phyloP scores from a whole-genome alignment of 164 flowering plant genomes.

The Dillenia turbinata region DNA sequence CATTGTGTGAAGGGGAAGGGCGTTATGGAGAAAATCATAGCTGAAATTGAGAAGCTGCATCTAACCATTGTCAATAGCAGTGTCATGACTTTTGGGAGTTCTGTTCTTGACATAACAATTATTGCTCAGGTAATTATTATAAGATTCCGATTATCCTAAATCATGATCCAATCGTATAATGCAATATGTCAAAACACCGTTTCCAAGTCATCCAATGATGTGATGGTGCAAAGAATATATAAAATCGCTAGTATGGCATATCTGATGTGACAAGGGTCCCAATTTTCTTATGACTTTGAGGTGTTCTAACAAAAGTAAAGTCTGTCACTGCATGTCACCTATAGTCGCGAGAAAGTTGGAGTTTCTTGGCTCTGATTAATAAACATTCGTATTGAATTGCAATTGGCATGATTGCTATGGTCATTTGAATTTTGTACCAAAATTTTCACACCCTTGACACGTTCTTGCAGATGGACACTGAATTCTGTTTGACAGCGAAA shows the following conservation, averaged over 20 bases:
- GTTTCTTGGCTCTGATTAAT: no score
- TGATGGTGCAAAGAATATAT: no score
- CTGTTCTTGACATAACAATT: slow-evolving; percentile 60
- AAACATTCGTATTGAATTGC: no score
- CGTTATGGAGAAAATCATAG: slow-evolving; percentile 38
- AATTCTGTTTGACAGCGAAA: slow-evolving; percentile 32
- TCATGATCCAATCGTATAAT: neutral
- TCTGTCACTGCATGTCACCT: neutral
- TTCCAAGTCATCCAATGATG: no score
- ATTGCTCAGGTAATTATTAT: slow-evolving; percentile 57
- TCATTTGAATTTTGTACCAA: no score
- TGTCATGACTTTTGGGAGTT: slow-evolving; percentile 53
- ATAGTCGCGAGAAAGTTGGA: no score
- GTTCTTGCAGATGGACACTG: slow-evolving; percentile 51
- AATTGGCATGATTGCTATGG: no score
- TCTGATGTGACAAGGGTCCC: no score
- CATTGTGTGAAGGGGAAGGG: slow-evolving; percentile 79
- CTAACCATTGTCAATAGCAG: slow-evolving; percentile 51
- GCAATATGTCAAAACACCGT: no score
- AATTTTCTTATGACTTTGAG: neutral
- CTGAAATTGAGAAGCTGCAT: slow-evolving; percentile 65
- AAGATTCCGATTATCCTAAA: neutral
- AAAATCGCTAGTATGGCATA: no score
- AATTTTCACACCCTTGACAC: neutral
- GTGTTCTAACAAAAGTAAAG: neutral